These are phyloP conservation scores for Kurtzmaniella fragi DNA, from an alignment of 805 yeast species.

Conservation along the genomic window DNA sequence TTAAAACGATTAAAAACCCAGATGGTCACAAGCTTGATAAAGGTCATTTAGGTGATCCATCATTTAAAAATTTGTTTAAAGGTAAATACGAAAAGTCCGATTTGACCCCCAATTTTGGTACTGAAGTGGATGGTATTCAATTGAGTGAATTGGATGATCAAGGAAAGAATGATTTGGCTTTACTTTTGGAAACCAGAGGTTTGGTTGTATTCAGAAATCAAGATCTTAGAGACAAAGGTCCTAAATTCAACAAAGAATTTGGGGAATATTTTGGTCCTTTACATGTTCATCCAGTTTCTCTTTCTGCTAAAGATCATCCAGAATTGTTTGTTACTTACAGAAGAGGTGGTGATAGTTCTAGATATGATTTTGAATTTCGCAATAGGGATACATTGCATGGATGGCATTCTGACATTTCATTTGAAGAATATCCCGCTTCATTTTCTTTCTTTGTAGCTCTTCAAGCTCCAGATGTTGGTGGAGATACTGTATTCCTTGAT, in stretches of 20 bases:
- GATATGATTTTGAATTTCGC: constrained; percentile 13
- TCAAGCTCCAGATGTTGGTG: constrained; percentile 22
- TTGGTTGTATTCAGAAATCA: constrained; percentile 21
- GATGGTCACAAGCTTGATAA: constrained; percentile 19
- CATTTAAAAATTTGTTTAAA: constrained; percentile 15
- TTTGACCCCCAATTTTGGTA: constrained; percentile 21
- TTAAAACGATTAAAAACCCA: constrained; percentile 13
- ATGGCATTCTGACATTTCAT: constrained; percentile 23
- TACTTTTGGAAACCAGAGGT: constrained; percentile 20
- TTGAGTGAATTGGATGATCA: constrained; percentile 19
- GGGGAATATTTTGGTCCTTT: constrained; percentile 22
- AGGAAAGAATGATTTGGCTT: constrained; percentile 22
- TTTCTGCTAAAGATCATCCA: constrained; percentile 16
- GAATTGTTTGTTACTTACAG: constrained; percentile 19
- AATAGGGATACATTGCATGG: constrained; percentile 6
- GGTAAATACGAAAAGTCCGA: constrained; percentile 11
- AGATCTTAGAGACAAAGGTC: constrained; percentile 21
- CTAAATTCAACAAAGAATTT: constrained; percentile 15
- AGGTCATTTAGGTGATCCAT: constrained; percentile 21
- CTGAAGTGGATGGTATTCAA: constrained; percentile 22
- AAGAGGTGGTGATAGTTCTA: constrained; percentile 14
- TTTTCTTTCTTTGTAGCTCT: constrained; percentile 20
- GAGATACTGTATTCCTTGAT: constrained; percentile 22
- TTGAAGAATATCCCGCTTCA: constrained; percentile 21
- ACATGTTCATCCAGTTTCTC: constrained; percentile 20